Evolutionary conservation across 257 asterid species (phyloP), one percentile per base, ranked within the genome.

Genomic region (Striga asiatica): DNA sequence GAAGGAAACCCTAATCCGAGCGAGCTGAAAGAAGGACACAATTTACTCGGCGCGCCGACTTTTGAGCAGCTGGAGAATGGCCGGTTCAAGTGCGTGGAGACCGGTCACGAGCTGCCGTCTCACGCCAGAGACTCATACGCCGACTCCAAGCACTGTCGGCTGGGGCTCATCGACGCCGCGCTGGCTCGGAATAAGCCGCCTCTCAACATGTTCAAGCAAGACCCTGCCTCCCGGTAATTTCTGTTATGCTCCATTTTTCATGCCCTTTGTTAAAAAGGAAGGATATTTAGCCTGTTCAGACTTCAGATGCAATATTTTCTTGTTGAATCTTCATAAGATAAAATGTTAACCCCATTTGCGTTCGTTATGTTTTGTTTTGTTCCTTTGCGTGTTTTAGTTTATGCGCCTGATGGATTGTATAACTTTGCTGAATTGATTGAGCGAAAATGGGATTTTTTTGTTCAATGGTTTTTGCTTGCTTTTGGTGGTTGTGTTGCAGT

Each of bases 61-160:
- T 91, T 84, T 74, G 29, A 71, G 75, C 63, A 70, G 49, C 76
- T 92, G 3, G 93, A 79, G 27, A 88, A 77, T 13, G 95, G 91
- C 13, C 94, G 98, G 20, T 75, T 77, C 70, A 82, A 70, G 66
- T 92, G 98, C 76, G 81, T 81, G 11, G 79, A 88, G 71, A 88
- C 98, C 2, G 97, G 98, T 43, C 98, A 92, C 74, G 97, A 92
- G 78, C 72, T 91, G 60, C 96, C 94, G 42, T 80, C 74, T 1
- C 89, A 84, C 56, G 74, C 89, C 54, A 70, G 61, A 37, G 95
- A 81, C 21, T 58, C 95, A 11, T 92, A 92, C 69, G 67, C 93
- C 24, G 78, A 68, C 29, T 74, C 79, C 60, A 92, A 88, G 73
- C 98, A 92, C 77, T 92, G 97, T 54, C 80, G 97, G 3, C 63